phyloP scores from a whole-genome alignment of 192 early-diverging fungal genomes.

The Backusella psychrophila region DNA sequence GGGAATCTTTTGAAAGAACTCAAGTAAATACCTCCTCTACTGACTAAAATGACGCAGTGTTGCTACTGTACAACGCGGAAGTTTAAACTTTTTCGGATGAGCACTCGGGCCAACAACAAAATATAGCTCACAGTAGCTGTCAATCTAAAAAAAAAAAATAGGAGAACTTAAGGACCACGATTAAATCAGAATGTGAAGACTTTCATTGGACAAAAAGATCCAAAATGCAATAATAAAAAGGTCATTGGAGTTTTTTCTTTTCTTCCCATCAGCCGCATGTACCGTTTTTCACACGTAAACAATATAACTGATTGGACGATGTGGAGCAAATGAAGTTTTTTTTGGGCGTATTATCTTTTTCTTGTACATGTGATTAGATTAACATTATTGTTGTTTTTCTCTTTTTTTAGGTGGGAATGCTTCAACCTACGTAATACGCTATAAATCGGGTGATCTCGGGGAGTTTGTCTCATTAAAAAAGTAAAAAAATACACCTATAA shows the following conservation, averaged over 20 bases:
- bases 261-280: neutral
- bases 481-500: neutral
- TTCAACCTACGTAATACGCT: neutral
- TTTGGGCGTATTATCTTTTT: neutral
- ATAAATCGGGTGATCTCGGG: neutral
- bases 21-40: neutral
- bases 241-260: neutral
- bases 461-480: neutral
- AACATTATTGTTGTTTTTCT: neutral
- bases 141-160: neutral
- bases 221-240: neutral
- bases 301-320: neutral
- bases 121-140: neutral
- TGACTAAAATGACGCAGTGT: neutral
- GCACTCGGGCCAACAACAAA: neutral
- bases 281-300: neutral
- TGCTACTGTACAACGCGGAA: neutral
- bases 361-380: neutral
- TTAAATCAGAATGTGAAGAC: neutral
- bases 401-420: neutral
- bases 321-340: neutral
- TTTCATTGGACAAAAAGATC: neutral
- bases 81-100: neutral
- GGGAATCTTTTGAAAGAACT: neutral
- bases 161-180: neutral